phyloP scores from a whole-genome alignment of 805 yeast genomes.

The Sugiyamaella smithiae region DNA sequence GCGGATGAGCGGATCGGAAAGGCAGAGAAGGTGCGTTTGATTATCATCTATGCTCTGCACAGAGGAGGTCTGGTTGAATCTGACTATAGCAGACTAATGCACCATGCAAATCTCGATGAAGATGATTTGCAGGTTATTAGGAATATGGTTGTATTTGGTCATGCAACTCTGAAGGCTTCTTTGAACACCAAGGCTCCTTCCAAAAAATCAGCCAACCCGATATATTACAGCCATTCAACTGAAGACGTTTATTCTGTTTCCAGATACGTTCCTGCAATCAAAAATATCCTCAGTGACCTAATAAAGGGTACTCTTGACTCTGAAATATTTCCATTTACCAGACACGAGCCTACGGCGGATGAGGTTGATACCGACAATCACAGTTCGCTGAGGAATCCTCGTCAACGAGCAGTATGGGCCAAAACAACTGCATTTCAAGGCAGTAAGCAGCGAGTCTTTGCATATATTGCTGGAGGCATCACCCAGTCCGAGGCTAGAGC shows the following conservation, averaged over 20 bases:
- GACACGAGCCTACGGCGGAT: constrained; percentile 58
- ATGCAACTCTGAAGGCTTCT: constrained; percentile 47
- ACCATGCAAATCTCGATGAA: constrained; percentile 47
- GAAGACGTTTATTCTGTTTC: constrained; percentile 39
- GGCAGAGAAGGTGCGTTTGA: constrained; percentile 70
- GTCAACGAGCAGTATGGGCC: constrained; percentile 78
- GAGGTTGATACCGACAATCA: constrained; percentile 36
- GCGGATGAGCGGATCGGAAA: constrained; percentile 46
- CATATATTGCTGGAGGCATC: constrained; percentile 86
- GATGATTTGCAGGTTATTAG: constrained; percentile 50
- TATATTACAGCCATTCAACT: constrained; percentile 19
- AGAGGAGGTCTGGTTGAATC: constrained; percentile 72
- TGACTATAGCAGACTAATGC: constrained; percentile 68
- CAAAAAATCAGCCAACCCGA: not conserved
- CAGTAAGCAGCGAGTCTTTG: constrained; percentile 65
- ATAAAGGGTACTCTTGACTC: constrained; percentile 51
- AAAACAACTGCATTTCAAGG: constrained; percentile 40
- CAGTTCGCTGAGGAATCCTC: constrained; percentile 63
- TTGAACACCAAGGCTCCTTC: constrained; percentile 27
- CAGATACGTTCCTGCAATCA: constrained; percentile 68
- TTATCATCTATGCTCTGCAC: constrained; percentile 70
- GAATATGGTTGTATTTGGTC: constrained; percentile 59
- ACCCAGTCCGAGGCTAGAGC: constrained; percentile 79
- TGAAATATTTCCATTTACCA: constrained; percentile 64
- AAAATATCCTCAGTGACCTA: constrained; percentile 52